phyloP scores from a whole-genome alignment of 371 early-diverging fungal species.

The Mucor piriformis region DNA sequence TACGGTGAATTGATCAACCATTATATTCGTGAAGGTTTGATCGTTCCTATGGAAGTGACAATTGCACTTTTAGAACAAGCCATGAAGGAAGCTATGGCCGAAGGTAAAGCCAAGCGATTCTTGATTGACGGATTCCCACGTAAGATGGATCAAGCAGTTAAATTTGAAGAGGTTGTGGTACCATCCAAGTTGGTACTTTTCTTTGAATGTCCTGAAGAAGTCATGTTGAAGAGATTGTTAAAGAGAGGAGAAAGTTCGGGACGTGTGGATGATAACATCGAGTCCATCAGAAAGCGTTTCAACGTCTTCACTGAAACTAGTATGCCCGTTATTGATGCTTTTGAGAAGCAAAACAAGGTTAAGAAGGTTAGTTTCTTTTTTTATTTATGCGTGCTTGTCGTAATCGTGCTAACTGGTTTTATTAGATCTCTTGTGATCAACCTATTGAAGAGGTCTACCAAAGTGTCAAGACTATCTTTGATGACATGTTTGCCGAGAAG shows the following conservation, averaged over 20 bases:
- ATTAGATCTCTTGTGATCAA: slow-evolving; percentile 59
- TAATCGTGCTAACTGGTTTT: neutral
- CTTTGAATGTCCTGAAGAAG: slow-evolving; percentile 93
- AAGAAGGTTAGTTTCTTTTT: slow-evolving; percentile 57
- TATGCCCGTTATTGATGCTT: slow-evolving; percentile 90
- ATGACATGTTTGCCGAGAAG: slow-evolving; percentile 30
- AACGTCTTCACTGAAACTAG: slow-evolving; percentile 79
- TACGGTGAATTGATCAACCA: slow-evolving; percentile 87
- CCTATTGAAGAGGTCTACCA: slow-evolving; percentile 61
- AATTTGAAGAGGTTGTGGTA: slow-evolving; percentile 89
- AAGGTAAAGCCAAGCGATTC: slow-evolving; percentile 63
- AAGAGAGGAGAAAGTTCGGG: slow-evolving; percentile 94
- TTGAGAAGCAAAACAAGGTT: slow-evolving; percentile 76
- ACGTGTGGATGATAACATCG: slow-evolving; percentile 92
- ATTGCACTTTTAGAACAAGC: slow-evolving; percentile 85
- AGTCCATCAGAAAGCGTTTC: slow-evolving; percentile 95
- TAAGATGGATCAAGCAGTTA: slow-evolving; percentile 89
- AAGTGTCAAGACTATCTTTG: slow-evolving; percentile 52
- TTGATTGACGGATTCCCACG: slow-evolving; percentile 97
- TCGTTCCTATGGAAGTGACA: slow-evolving; percentile 94
- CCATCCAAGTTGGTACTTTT: slow-evolving; percentile 76
- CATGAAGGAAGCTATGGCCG: slow-evolving; percentile 70
- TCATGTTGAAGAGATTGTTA: slow-evolving; percentile 84
- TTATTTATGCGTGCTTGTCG: neutral
- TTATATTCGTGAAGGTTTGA: slow-evolving; percentile 89